Base-by-base conservation (phyloP, 768 basidiomycete genomes). In the Ramaria sp. region DNA sequence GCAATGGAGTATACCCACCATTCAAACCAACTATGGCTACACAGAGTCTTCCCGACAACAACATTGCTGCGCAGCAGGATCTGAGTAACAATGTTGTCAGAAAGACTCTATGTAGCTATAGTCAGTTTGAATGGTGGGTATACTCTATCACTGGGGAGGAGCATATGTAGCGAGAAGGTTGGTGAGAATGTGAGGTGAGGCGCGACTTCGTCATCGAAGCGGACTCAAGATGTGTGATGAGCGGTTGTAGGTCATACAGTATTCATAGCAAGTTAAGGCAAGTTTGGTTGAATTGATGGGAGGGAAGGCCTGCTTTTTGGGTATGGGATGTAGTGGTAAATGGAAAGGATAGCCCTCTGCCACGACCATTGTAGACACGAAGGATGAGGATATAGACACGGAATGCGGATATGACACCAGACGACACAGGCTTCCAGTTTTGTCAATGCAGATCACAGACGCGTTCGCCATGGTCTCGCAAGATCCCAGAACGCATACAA, bases 401-500 rank as follows among this genome's bases (percentile, higher is more conserved):
- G n/a, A n/a, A n/a, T n/a, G n/a, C n/a, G n/a, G n/a, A n/a, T n/a
- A n/a, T n/a, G n/a, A n/a, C n/a, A n/a, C n/a, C n/a, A n/a, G n/a
- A n/a, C n/a, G n/a, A n/a, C n/a, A n/a, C n/a, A n/a, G n/a, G n/a
- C n/a, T 97, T 38, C 95, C 95, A 1, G 93, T 95, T 73, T 95
- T 94, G 76, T 94, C 92, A 13, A 91, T 94, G 71, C 91, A 93
- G 3, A 97, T 81, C 58, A 97, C 93, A 20, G 88, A 94, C 4
- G 95, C 90, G 63, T 97, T 97, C 20, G 90, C 95, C 95, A 98
- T 98, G 0, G 92, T 98, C 72, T 99, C 96, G 70, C 95, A 98
- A 12, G 93, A 93, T 7, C 90, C 90, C 34, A 99, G 81, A 4
- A 97, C 90, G 54, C 95, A 92, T 31, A 98, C 96, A 43, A 99